These are phyloP conservation scores for Poa annua DNA, from an alignment of 176 grass and related monocot species.

Conservation along the genomic window DNA sequence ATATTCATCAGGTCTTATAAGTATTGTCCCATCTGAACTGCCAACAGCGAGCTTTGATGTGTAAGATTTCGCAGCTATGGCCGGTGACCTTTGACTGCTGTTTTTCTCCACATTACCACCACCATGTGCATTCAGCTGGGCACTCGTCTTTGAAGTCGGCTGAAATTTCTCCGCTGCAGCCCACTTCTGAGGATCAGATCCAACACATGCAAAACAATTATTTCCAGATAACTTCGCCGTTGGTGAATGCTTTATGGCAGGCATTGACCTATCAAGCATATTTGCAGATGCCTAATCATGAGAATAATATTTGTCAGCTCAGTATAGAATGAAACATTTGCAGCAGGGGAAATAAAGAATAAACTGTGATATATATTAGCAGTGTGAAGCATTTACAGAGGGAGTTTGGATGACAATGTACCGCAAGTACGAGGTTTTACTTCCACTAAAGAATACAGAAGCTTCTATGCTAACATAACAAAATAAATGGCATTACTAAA, in stretches of 20 bases:
- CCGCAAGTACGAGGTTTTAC: not conserved
- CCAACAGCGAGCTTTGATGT: constrained; percentile 45
- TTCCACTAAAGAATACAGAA: not conserved
- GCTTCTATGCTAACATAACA: not conserved
- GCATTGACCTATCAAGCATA: constrained; percentile 38
- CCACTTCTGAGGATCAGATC: constrained; percentile 57
- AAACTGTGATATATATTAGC: not conserved
- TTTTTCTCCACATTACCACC: constrained; percentile 28
- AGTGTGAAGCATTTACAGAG: not conserved
- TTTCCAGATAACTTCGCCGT: constrained; percentile 37
- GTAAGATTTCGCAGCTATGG: constrained; percentile 51
- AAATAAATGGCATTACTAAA: not conserved
- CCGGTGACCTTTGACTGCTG: constrained; percentile 32
- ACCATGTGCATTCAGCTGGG: constrained; percentile 18
- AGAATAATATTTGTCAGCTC: constrained; percentile 33
- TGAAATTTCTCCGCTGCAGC: constrained; percentile 57
- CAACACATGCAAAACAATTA: constrained; percentile 37
- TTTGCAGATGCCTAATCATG: constrained; percentile 31
- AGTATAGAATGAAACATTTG: not conserved
- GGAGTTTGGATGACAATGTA: not conserved
- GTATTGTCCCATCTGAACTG: constrained; percentile 57
- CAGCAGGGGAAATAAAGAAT: not conserved
- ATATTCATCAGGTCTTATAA: constrained; percentile 59
- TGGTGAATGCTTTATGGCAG: constrained; percentile 40
- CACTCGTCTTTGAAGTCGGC: constrained; percentile 42